phyloP scores from a whole-genome alignment of 176 grass and related monocot genomes.

The Coix lacrymajobi region DNA sequence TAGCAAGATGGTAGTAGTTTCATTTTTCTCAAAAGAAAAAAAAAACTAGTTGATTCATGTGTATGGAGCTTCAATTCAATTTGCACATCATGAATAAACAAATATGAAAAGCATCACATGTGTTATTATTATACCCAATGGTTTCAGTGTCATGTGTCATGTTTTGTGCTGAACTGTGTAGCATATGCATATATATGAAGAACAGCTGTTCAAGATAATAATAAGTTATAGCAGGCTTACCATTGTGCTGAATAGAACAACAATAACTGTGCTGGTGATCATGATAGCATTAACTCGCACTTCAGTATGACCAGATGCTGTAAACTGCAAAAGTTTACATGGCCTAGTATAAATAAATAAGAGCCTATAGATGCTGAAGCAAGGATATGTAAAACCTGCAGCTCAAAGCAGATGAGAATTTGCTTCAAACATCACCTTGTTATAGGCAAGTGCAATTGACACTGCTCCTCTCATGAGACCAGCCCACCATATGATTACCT shows the following conservation, averaged over 20 bases:
- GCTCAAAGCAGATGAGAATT: conserved; percentile 25
- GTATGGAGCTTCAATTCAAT: neutral
- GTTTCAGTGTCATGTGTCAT: neutral
- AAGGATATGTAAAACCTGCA: neutral
- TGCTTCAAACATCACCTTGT: conserved; percentile 59
- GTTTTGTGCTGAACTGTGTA: neutral
- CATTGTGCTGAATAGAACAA: conserved; percentile 97
- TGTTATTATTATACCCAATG: neutral
- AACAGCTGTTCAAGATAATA: neutral
- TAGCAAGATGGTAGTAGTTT: conserved; percentile 23
- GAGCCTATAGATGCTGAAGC: conserved; percentile 6
- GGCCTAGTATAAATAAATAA: conserved; percentile 8
- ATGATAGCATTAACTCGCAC: conserved; percentile 68
- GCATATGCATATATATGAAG: neutral
- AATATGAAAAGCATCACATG: neutral
- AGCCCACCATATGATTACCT: conserved; percentile 94
- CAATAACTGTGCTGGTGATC: conserved; percentile 95
- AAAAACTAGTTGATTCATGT: conserved; percentile 1
- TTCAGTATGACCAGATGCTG: conserved; percentile 56
- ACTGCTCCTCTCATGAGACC: conserved; percentile 99
- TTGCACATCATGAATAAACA: conserved; percentile 5
- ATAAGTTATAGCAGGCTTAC: conserved; percentile 36
- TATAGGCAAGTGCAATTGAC: conserved; percentile 98
- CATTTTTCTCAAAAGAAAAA: neutral
- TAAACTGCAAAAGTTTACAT: conserved; percentile 58